phyloP scores from a whole-genome alignment of 208 protist genomes.

The Acanthamoeba royreba region DNA sequence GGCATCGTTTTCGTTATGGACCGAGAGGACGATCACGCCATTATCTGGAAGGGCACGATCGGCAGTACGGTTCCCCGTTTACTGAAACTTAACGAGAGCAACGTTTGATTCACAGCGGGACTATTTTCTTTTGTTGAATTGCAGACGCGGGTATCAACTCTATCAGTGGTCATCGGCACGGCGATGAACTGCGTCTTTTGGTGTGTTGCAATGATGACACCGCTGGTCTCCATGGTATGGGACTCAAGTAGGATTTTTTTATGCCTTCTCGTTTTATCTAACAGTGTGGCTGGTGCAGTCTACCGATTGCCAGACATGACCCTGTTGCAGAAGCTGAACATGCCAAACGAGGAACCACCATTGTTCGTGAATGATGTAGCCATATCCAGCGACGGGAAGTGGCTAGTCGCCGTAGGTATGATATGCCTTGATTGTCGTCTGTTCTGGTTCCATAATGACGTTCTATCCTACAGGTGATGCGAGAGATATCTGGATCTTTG shows the following conservation, averaged over 20 bases:
- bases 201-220: neutral
- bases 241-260: neutral
- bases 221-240: neutral
- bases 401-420: neutral
- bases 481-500: neutral
- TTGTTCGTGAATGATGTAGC: neutral
- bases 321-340: neutral
- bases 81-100: neutral
- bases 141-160: neutral
- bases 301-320: neutral
- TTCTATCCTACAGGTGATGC: neutral
- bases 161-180: neutral
- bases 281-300: neutral
- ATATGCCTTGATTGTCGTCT: neutral
- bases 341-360: neutral
- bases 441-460: too few relatives aligned
- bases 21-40: neutral
- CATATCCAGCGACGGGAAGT: neutral
- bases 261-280: too few relatives aligned
- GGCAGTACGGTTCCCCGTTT: too few relatives aligned
- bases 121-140: neutral
- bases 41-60: neutral
- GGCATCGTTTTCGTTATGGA: neutral
- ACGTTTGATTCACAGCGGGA: too few relatives aligned
- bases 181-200: neutral